Evolutionary conservation across 441 rosid species (phyloP).

Genomic region (Raphanus hybrid): DNA sequence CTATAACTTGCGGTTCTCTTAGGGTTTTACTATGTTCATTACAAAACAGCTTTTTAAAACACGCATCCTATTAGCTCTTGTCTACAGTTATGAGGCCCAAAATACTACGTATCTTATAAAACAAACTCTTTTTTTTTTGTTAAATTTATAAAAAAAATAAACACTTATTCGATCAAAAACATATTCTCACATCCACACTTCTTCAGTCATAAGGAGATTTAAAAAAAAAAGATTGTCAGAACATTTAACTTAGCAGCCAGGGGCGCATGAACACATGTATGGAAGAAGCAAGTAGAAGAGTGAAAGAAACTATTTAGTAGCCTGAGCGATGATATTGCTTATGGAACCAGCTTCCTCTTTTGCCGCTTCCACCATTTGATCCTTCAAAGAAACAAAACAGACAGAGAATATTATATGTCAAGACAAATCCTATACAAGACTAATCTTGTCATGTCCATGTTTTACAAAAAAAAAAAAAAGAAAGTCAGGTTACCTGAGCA

Average conservation of each 20-base stretch:
- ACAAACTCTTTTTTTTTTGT: too few relatives aligned
- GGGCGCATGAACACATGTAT: background rate
- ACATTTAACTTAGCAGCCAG: background rate
- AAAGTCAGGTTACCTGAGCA: slow-evolving; percentile 58
- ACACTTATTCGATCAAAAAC: too few relatives aligned
- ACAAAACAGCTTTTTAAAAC: background rate
- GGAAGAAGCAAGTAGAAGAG: background rate
- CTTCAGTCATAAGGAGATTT: background rate
- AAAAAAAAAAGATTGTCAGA: background rate
- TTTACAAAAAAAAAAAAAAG: background rate
- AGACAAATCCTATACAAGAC: background rate
- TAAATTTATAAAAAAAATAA: too few relatives aligned
- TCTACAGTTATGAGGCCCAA: too few relatives aligned
- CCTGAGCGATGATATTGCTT: slow-evolving; percentile 52
- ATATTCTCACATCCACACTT: too few relatives aligned
- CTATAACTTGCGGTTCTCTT: background rate
- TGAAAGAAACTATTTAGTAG: slow-evolving; percentile 43
- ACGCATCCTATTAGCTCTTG: background rate
- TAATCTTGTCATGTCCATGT: background rate
- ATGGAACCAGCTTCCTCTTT: slow-evolving; percentile 55
- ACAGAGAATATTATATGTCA: background rate
- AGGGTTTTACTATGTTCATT: background rate
- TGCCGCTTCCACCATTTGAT: slow-evolving; percentile 54
- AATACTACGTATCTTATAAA: too few relatives aligned
- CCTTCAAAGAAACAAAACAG: slow-evolving; percentile 44